phyloP scores from a whole-genome alignment of 2,329 filamentous ascomycete genomes.

The Aspergillus intermedius region DNA sequence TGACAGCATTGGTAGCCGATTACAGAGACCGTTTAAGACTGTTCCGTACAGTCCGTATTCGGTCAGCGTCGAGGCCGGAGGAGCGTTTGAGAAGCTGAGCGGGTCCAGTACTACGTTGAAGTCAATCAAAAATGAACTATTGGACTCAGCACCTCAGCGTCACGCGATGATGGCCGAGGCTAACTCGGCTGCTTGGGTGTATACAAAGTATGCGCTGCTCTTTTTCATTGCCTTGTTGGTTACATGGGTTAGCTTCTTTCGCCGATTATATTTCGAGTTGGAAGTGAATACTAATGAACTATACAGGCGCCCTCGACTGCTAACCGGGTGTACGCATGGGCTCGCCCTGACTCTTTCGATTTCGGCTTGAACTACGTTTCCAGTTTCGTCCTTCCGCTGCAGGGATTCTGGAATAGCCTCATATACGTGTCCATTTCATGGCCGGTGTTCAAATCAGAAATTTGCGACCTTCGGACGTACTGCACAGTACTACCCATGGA shows the following conservation, averaged over 20 bases:
- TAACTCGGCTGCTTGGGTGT: slow-evolving; percentile 33
- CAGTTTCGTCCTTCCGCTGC: slow-evolving; percentile 68
- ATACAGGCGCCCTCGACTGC: slow-evolving; percentile 61
- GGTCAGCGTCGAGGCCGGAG: slow-evolving; percentile 25
- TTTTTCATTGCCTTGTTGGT: slow-evolving; percentile 38
- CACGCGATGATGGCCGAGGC: slow-evolving; percentile 19
- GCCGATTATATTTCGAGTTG: not conserved
- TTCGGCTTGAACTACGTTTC: slow-evolving; percentile 62
- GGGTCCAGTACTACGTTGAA: slow-evolving; percentile 4
- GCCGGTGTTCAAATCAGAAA: slow-evolving; percentile 49
- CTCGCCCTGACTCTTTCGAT: slow-evolving; percentile 48
- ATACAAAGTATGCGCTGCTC: slow-evolving; percentile 35
- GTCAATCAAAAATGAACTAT: slow-evolving; percentile 3
- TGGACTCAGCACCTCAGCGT: slow-evolving; percentile 9
- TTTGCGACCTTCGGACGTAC: not conserved
- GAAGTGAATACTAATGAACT: not conserved
- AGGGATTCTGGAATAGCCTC: slow-evolving; percentile 77
- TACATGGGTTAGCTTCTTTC: slow-evolving; percentile 29
- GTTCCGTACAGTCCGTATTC: slow-evolving; percentile 24
- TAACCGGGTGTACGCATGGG: slow-evolving; percentile 67
- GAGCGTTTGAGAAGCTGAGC: not conserved
- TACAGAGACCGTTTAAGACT: not conserved
- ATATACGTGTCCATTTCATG: slow-evolving; percentile 69
- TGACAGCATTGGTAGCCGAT: not conserved
- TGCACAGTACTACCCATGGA: not conserved